Percentiles rank a stretch among this genome's conserved stretches.
Conservation (phyloP, 1,139 yeast species). For the Saccharomyces hybrid region DNA sequence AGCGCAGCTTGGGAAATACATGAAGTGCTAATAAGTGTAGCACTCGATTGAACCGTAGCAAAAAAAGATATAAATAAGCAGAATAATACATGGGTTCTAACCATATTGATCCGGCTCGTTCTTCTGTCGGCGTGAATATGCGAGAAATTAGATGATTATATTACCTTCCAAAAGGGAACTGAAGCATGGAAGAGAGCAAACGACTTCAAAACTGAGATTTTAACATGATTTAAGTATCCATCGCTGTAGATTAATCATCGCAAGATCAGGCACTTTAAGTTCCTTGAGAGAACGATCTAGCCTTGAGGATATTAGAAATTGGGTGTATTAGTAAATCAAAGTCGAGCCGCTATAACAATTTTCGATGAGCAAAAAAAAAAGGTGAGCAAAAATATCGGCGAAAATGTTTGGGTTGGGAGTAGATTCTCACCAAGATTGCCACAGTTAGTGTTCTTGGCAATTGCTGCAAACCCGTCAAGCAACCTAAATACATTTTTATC, state of each 20-base stretch:
- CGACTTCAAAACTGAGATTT: not conserved
- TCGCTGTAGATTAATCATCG: not conserved
- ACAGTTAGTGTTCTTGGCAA: not conserved
- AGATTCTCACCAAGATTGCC: not conserved
- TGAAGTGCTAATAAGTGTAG: slow-evolving; percentile 30
- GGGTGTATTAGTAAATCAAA: not conserved
- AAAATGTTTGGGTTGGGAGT: not conserved
- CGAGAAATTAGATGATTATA: not conserved
- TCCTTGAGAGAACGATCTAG: not conserved
- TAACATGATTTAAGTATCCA: not conserved
- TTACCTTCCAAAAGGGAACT: not conserved
- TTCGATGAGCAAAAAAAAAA: not conserved
- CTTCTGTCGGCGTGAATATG: not conserved
- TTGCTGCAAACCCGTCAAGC: not conserved
- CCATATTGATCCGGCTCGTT: not conserved
- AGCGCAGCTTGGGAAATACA: slow-evolving; percentile 34
- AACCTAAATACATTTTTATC: not conserved
- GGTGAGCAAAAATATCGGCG: not conserved
- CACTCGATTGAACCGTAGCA: slow-evolving; percentile 30
- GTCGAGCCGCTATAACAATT: not conserved
- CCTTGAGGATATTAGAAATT: not conserved
- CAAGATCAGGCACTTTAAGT: not conserved
- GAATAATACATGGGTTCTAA: not conserved
- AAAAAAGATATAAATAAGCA: slow-evolving; percentile 3
- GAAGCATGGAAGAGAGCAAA: not conserved